phyloP scores from a whole-genome alignment of 306 rosid genomes.

The Myrica gale region DNA sequence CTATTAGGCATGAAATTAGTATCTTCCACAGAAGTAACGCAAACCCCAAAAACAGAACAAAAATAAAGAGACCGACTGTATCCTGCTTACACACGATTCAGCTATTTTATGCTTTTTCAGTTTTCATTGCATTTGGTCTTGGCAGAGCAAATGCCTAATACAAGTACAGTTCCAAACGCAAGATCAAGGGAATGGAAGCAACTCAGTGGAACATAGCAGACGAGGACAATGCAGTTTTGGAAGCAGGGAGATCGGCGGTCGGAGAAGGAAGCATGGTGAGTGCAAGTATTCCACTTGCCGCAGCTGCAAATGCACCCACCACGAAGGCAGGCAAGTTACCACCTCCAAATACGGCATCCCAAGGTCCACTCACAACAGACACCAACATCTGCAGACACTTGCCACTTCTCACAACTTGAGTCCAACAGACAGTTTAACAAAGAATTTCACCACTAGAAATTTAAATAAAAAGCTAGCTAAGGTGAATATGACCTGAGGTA shows the following conservation, averaged over 20 bases:
- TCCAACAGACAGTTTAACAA: neutral
- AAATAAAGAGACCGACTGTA: too few species aligned
- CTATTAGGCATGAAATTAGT: too few species aligned
- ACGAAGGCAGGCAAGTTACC: constrained; percentile 90
- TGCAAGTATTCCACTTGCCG: constrained; percentile 53
- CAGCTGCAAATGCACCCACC: constrained; percentile 64
- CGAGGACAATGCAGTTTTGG: constrained; percentile 22
- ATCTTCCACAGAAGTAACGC: too few species aligned
- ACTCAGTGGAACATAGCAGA: constrained; percentile 41
- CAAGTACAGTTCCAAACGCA: neutral
- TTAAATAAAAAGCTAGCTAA: neutral
- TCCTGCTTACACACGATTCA: too few species aligned
- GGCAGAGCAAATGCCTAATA: too few species aligned
- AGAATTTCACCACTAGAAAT: neutral
- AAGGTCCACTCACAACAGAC: constrained; percentile 66
- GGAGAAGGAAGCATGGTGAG: constrained; percentile 69
- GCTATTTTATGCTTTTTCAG: too few species aligned
- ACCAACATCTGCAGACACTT: constrained; percentile 52
- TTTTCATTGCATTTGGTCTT: too few species aligned
- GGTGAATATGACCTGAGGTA: constrained; percentile 59
- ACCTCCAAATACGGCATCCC: constrained; percentile 74
- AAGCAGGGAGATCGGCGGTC: constrained; percentile 41
- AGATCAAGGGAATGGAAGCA: neutral
- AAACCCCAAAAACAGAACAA: too few species aligned
- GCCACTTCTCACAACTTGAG: neutral